These are phyloP conservation scores for Colletotrichum sp. DNA, from an alignment of 2,329 filamentous ascomycete genomes.

Conservation along the genomic window DNA sequence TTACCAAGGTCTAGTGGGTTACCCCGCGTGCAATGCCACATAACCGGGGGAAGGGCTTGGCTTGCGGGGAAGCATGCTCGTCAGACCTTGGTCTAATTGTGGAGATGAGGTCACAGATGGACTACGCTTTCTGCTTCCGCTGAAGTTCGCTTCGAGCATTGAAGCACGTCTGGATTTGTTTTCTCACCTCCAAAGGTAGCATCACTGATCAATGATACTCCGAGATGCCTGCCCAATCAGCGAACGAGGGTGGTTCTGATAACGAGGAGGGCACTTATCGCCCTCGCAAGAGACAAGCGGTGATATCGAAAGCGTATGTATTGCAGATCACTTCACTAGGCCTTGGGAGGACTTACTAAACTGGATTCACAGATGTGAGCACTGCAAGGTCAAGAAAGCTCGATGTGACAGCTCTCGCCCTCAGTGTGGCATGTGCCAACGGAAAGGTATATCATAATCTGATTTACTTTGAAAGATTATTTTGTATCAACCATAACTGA, in stretches of 20 bases:
- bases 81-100: neutral
- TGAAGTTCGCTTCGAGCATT: neutral
- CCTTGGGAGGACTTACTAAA: neutral
- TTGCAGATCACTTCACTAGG: neutral
- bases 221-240: neutral
- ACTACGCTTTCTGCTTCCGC: neutral
- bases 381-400: neutral
- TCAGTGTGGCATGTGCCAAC: neutral
- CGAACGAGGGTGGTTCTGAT: neutral
- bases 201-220: neutral
- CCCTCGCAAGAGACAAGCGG: neutral
- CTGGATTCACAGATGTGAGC: neutral
- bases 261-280: neutral
- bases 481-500: neutral
- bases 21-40: neutral
- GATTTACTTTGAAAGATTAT: neutral
- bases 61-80: neutral
- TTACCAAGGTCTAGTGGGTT: neutral
- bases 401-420: neutral
- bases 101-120: neutral
- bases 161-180: neutral
- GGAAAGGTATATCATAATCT: neutral
- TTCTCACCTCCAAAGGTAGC: neutral
- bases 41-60: neutral
- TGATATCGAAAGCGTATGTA: neutral